phyloP scores from a whole-genome alignment of 805 yeast genomes.

The Vanderwaltozyma tropicalis region DNA sequence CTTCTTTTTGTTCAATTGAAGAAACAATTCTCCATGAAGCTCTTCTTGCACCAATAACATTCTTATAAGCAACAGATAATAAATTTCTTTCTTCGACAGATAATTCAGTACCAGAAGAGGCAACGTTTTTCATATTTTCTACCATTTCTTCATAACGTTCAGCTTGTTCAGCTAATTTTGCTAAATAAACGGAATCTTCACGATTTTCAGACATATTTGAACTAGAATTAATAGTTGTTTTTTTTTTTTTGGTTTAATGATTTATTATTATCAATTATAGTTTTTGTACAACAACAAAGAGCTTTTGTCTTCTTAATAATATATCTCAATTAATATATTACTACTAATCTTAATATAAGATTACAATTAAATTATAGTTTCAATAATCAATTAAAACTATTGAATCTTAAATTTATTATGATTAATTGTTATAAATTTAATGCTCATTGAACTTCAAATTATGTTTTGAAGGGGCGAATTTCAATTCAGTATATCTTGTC shows the following conservation, averaged over 20 bases:
- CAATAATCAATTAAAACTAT: too few species aligned
- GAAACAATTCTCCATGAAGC: constrained; percentile 99
- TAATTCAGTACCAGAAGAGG: constrained; percentile 88
- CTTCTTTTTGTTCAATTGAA: constrained; percentile 95
- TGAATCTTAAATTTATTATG: too few species aligned
- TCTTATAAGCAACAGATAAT: constrained; percentile 93
- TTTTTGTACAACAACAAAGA: too few species aligned
- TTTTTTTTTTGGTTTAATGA: constrained; percentile 6
- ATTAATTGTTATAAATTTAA: too few species aligned
- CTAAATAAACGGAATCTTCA: constrained; percentile 96
- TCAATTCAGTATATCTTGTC: too few species aligned
- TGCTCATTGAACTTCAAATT: too few species aligned
- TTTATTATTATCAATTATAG: too few species aligned
- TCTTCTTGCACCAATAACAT: constrained; percentile 97
- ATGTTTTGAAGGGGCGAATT: too few species aligned
- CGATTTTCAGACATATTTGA: constrained; percentile 63
- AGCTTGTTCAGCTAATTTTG: constrained; percentile 88
- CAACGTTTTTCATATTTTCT: constrained; percentile 95
- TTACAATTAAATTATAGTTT: too few species aligned
- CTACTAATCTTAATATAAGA: too few species aligned
- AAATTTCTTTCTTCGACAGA: constrained; percentile 96
- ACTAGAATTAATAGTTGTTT: constrained; percentile 1
- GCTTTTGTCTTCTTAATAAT: too few species aligned
- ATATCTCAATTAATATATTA: too few species aligned
- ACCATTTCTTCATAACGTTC: constrained; percentile 99